These are phyloP conservation scores for Casuarina equisetifolia DNA, from an alignment of 306 rosid species.

Conservation along the genomic window DNA sequence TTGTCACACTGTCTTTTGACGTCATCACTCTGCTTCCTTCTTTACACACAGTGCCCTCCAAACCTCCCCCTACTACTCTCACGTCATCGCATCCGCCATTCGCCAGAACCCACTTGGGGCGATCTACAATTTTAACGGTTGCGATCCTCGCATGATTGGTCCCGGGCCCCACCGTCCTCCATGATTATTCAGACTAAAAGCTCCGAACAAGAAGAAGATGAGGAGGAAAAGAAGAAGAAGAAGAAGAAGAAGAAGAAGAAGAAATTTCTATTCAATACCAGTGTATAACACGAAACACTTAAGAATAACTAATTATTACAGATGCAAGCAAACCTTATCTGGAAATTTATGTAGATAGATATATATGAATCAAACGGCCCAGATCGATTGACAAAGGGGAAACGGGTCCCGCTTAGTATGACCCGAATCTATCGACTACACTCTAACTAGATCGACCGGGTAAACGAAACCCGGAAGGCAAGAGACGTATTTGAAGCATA, in stretches of 20 bases:
- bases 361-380: conserved; percentile 20
- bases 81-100: background rate
- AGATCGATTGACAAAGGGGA: conserved; percentile 34
- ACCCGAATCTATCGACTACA: conserved; percentile 9
- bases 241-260: background rate
- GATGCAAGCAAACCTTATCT: background rate
- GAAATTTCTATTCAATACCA: background rate
- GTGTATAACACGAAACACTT: background rate
- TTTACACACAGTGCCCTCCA: background rate
- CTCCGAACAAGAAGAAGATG: background rate
- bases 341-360: background rate
- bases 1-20: conserved; percentile 18
- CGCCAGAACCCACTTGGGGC: background rate
- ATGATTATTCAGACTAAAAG: background rate
- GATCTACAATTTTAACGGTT: background rate
- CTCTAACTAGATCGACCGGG: conserved; percentile 22
- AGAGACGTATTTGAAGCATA: conserved; percentile 7
- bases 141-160: background rate
- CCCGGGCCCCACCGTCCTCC: background rate
- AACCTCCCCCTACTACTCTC: background rate
- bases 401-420: conserved; percentile 32
- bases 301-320: background rate
- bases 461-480: conserved; percentile 22
- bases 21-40: background rate
- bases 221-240: background rate